Conservation (phyloP, 495 filamentous ascomycete species). For the Aspergillus baeticus region DNA sequence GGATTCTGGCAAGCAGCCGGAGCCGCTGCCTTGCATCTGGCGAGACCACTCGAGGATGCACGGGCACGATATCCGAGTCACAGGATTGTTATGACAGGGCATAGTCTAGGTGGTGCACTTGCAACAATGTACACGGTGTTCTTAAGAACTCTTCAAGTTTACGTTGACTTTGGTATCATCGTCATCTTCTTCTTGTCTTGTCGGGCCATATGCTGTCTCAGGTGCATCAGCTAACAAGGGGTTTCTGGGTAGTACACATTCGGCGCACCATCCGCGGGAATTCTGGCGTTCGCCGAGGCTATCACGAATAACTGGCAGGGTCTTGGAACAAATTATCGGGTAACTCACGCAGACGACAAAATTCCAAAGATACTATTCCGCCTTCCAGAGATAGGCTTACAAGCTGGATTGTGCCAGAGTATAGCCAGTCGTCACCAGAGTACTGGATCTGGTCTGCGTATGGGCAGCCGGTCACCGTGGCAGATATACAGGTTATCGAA, state of each 20-base stretch:
- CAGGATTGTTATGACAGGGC: slow-evolving; percentile 52
- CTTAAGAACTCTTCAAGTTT: slow-evolving; percentile 40
- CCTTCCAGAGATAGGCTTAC: background rate
- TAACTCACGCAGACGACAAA: slow-evolving; percentile 60
- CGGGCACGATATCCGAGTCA: slow-evolving; percentile 37
- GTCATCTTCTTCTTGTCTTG: background rate
- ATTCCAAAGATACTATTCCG: slow-evolving; percentile 53
- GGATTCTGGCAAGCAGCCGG: slow-evolving; percentile 53
- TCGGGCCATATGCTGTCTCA: background rate
- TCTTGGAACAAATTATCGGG: slow-evolving; percentile 47
- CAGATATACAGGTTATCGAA: slow-evolving; percentile 26
- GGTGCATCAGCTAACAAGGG: no score
- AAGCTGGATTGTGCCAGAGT: slow-evolving; percentile 29
- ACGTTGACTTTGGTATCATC: slow-evolving; percentile 15
- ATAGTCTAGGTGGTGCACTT: slow-evolving; percentile 63
- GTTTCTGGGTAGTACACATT: slow-evolving; percentile 48
- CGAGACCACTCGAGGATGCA: slow-evolving; percentile 21
- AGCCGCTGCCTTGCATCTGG: slow-evolving; percentile 28
- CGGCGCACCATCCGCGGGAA: slow-evolving; percentile 61
- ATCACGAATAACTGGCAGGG: slow-evolving; percentile 36
- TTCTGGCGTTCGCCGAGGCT: slow-evolving; percentile 44
- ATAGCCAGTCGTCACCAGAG: slow-evolving; percentile 58
- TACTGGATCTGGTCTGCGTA: slow-evolving; percentile 47
- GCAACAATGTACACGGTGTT: slow-evolving; percentile 52
- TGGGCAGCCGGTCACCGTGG: slow-evolving; percentile 22